Evolutionary conservation across 192 early-diverging fungal species (phyloP).

Genomic region (Chytriomyces sp.): DNA sequence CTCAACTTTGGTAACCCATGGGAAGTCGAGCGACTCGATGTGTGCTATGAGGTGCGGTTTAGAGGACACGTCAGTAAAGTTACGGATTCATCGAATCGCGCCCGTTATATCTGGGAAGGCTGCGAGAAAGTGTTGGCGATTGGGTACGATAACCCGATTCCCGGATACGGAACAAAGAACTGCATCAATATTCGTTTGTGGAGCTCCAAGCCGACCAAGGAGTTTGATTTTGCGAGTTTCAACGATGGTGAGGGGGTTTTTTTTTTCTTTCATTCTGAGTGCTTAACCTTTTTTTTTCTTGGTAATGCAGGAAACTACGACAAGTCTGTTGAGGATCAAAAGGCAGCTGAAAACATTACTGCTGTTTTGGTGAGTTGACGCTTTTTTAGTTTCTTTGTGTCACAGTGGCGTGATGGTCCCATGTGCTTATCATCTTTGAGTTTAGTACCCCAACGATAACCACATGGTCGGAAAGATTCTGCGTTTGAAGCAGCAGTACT

Average conservation of each 20-base stretch:
- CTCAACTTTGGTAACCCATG: conserved; percentile 94
- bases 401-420: neutral
- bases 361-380: conserved; percentile 63
- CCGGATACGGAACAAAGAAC: conserved; percentile 92
- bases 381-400: too few relatives aligned
- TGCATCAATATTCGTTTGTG: conserved; percentile 97
- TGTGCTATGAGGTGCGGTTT: conserved; percentile 88
- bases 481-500: conserved; percentile 97
- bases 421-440: neutral
- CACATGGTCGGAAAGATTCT: conserved; percentile 96
- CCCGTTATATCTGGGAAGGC: conserved; percentile 79
- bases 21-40: conserved; percentile 93
- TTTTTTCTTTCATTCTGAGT: neutral
- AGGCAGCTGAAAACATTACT: conserved; percentile 91
- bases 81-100: conserved; percentile 67
- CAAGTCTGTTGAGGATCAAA: conserved; percentile 89
- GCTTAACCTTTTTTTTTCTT: conserved; percentile 66
- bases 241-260: conserved; percentile 31
- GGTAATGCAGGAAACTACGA: conserved; percentile 80
- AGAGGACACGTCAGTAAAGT: conserved; percentile 82
- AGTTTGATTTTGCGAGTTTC: conserved; percentile 83
- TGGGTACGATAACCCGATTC: conserved; percentile 97
- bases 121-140: conserved; percentile 85
- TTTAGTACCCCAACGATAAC: conserved; percentile 96
- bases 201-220: conserved; percentile 88